Base-by-base conservation (phyloP, 2,329 filamentous ascomycete genomes). In the Metarhizium humberi region DNA sequence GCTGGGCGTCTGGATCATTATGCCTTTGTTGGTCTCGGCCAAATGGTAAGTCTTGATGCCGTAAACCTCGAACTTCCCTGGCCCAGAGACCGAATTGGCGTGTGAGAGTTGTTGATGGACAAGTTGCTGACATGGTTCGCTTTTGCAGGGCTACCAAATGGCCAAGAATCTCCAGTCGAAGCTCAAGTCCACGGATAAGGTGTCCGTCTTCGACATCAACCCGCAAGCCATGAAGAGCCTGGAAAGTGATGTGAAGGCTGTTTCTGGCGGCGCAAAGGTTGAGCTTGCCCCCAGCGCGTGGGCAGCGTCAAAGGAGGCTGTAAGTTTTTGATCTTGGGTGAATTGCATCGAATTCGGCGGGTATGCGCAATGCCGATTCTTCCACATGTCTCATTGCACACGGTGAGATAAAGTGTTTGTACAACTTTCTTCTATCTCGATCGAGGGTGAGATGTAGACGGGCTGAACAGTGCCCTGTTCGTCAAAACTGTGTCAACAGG, bases 101-200 rank as follows among this genome's bases (percentile, higher is more conserved):
- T 16, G 14, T 18, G 11, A n/a, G 11, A 6, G 40, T n/a, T 10
- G 13, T 2, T 14, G 4, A 20, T 8, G n/a, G 42, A 6, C 7
- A 45, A 6, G 6, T 20, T 20, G 16, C n/a, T 45, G 18, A 20
- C 42, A 5, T 45, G 42, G 8, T 13, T 10, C 53, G 10, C 36
- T 7, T 16, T 25, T 46, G 6, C 51, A 83, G 80, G 81, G 81
- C 46, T 83, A 78, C 62, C 80, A 82, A 71, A 84, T 84, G 81
- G 81, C 80, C 58, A 79, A 76, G 69, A 84, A 84, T 65, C 75
- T 84, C 4, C 80, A 81, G 66, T 72, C 77, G 36, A 83, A 81
- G 66, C 72, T 84, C 38, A 64, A 71, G 32, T 69, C 78, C 1
- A 69, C 64, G 47, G 80, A 84, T 66, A 75, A 71, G 48, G 62